A percentile compares a stretch with the other conserved stretches of the same genome.
Conservation (phyloP, 345 rosid species). For the Hibiscus syriacus region DNA sequence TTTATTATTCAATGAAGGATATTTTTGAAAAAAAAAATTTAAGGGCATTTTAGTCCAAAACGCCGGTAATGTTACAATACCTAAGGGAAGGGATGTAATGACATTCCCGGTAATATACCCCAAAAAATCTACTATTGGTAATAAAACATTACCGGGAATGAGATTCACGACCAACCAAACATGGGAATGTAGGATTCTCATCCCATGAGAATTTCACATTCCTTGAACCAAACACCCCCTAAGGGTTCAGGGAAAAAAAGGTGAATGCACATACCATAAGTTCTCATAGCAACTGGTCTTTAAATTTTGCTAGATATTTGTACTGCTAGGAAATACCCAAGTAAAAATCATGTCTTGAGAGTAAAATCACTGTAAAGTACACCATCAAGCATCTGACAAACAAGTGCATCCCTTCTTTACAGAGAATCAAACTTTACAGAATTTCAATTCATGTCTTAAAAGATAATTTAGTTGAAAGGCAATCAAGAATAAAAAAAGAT, state of each 20-base stretch:
- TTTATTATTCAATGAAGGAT: no score
- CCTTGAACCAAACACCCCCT: no score
- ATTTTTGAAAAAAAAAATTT: no score
- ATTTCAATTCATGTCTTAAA: background rate
- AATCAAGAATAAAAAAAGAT: background rate
- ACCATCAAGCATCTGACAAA: background rate
- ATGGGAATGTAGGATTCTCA: no score
- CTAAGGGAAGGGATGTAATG: no score
- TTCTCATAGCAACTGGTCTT: background rate
- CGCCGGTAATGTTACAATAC: no score
- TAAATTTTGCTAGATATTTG: background rate
- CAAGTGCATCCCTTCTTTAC: background rate
- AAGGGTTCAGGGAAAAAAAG: background rate
- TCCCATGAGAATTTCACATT: no score
- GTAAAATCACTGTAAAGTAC: background rate
- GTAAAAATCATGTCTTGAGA: background rate
- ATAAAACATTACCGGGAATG: no score
- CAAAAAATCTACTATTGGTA: no score
- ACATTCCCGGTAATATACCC: no score
- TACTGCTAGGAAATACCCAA: background rate
- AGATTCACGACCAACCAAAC: no score
- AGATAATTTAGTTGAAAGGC: background rate
- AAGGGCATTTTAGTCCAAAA: no score
- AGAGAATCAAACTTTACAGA: background rate
- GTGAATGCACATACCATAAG: background rate